Evolutionary conservation across 306 rosid genomes (phyloP), one percentile per base, ranked within the genome.

Genomic region (Casuarina glauca): DNA sequence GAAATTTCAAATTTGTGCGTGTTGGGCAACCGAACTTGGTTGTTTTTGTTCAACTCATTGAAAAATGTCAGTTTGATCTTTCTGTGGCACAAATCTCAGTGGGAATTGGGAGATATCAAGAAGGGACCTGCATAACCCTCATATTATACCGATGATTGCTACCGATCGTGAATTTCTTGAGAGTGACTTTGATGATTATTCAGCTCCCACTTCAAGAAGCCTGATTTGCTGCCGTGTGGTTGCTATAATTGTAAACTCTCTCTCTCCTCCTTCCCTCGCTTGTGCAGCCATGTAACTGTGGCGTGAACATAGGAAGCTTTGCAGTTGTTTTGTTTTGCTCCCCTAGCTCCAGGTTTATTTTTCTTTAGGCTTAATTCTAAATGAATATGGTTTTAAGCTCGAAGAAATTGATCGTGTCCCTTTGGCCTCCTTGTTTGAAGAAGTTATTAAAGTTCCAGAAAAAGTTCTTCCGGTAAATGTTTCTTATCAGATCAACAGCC

Each of bases 41-140:
- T 36, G 32, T 75, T 44, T 26, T 49, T 32, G 13, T 4, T 45
- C 19, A n/a, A 44, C 35, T 46, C 49, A 66, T 51, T 41, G 17
- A 41, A 20, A 43, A 66, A 26, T 62, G 54, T 55, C 26, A 57
- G 67, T 78, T n/a, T 82, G 51, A 55, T 81, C 53, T 72, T 52
- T 39, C n/a, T 44, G 75, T 51, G 48, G 49, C 76, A 78, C 32
- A 72, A 44, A 52, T 81, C 41, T 82, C 82, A 88, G 93, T 82
- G 85, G 87, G 43, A 83, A 82, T 52, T 88, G 98, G 98, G 95
- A 90, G 82, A 88, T 83, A 77, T 84, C 92, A 38, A 79, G 91
- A 80, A 76, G 87, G 78, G 91, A 86, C 67, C 79, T 83, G 73
- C 87, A 82, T n/a, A 83, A 89, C 84, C 82, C 83, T 80, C 82